Evolutionary conservation across 805 yeast species (phyloP).

Genomic region (Kodamaea lidongshanica): DNA sequence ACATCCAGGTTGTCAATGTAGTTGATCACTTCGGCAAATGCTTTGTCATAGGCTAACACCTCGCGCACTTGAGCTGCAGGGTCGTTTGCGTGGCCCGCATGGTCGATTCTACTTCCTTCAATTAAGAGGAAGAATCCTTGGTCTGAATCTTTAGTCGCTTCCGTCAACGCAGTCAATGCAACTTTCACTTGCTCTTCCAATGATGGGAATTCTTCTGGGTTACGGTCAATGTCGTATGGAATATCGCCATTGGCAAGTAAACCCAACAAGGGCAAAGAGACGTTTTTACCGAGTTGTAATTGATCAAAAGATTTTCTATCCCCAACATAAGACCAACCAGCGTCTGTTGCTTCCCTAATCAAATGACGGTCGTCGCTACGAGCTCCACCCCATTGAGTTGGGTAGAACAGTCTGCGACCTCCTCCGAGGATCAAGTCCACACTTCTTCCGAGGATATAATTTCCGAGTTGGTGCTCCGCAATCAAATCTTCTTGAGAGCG

Average conservation of each 20-base stretch:
- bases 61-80: constrained; percentile 93
- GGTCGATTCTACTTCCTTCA: constrained; percentile 93
- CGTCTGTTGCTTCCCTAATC: constrained; percentile 51
- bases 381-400: constrained; percentile 44
- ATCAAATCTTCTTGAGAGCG: constrained; percentile 78
- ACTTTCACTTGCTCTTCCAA: constrained; percentile 71
- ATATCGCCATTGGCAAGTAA: constrained; percentile 71
- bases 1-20: constrained; percentile 62
- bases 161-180: constrained; percentile 62
- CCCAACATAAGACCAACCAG: constrained; percentile 64
- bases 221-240: constrained; percentile 80
- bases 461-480: constrained; percentile 83
- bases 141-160: constrained; percentile 66
- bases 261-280: constrained; percentile 69
- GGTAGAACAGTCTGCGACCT: constrained; percentile 79
- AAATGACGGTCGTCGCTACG: constrained; percentile 67
- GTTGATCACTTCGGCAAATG: constrained; percentile 67
- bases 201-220: constrained; percentile 57
- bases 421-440: constrained; percentile 89
- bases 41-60: constrained; percentile 79
- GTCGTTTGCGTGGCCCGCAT: constrained; percentile 91
- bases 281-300: constrained; percentile 50
- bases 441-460: constrained; percentile 67
- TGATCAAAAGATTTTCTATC: constrained; percentile 54
- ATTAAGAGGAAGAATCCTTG: constrained; percentile 80